Evolutionary conservation across 176 grass and related monocot species (phyloP).

Genomic region (Triticum monococcum): DNA sequence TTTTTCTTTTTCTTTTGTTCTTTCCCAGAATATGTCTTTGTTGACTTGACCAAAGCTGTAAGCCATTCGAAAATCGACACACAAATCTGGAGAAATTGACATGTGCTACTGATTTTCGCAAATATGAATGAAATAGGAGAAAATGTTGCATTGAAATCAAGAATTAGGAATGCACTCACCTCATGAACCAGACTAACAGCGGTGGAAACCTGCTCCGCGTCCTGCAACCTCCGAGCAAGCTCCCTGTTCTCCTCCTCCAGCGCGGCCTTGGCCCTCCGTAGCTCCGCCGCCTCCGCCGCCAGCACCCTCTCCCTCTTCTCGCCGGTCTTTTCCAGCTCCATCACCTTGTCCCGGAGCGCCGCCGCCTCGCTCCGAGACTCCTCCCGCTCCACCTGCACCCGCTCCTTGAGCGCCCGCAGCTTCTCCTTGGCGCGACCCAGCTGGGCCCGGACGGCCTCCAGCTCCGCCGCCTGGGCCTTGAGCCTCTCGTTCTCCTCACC

Average conservation of each 20-base stretch:
- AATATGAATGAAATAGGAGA: background rate
- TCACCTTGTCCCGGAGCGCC: constrained; percentile 29
- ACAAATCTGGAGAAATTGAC: background rate
- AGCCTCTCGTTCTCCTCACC: constrained; percentile 78
- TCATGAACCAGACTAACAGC: constrained; percentile 21
- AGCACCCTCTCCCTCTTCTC: constrained; percentile 36
- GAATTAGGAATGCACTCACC: constrained; percentile 37
- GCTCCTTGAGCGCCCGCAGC: constrained; percentile 40
- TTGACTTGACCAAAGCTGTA: background rate
- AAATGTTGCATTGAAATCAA: background rate
- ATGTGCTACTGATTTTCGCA: background rate
- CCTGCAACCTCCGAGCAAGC: constrained; percentile 52
- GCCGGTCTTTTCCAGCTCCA: constrained; percentile 26
- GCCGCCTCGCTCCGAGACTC: constrained; percentile 28
- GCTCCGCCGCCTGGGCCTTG: constrained; percentile 45
- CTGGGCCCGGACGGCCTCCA: constrained; percentile 35
- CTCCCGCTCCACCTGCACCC: constrained; percentile 31
- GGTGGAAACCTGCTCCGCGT: constrained; percentile 37
- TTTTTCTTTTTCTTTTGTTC: background rate
- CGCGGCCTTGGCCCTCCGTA: constrained; percentile 50
- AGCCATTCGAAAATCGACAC: background rate
- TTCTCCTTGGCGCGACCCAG: constrained; percentile 57
- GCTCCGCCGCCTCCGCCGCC: constrained; percentile 50
- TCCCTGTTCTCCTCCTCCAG: constrained; percentile 66
- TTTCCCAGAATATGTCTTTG: background rate